A percentile compares a stretch with the other conserved stretches of the same genome.
These are phyloP conservation scores for Thielaviopsis populi DNA, from an alignment of 2,329 filamentous ascomycete genomes.

Conservation along the genomic window DNA sequence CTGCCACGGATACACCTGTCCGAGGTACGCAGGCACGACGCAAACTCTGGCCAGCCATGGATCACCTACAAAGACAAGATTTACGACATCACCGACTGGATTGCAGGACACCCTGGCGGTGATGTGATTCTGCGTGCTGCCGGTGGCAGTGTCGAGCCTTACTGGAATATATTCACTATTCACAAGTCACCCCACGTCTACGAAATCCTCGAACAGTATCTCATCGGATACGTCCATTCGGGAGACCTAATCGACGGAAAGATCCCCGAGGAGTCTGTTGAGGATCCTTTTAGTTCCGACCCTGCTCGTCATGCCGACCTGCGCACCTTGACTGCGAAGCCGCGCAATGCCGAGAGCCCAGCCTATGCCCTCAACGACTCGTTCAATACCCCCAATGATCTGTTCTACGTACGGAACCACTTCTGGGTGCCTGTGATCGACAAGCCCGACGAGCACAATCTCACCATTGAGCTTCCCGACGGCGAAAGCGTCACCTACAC, in stretches of 20 bases:
- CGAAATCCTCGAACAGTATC: conserved; percentile 49
- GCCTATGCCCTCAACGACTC: conserved; percentile 30
- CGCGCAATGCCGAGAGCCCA: conserved; percentile 48
- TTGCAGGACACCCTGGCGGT: conserved; percentile 49
- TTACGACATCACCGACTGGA: conserved; percentile 57
- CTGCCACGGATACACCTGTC: conserved; percentile 36
- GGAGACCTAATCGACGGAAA: conserved; percentile 44
- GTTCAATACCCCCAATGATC: conserved; percentile 39
- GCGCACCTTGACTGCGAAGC: conserved; percentile 37
- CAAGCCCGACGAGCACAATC: conserved; percentile 27
- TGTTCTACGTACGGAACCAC: conserved; percentile 48
- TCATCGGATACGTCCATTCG: conserved; percentile 45
- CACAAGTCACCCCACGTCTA: conserved; percentile 50
- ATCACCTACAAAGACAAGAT: conserved; percentile 48
- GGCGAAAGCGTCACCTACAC: conserved; percentile 39
- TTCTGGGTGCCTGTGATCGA: conserved; percentile 44
- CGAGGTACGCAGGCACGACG: conserved; percentile 39
- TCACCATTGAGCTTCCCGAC: conserved; percentile 42
- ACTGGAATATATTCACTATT: conserved; percentile 57
- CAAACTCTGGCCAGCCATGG: conserved; percentile 42
- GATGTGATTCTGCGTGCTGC: conserved; percentile 53
- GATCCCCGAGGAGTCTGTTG: conserved; percentile 37
- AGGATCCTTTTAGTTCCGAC: conserved; percentile 45
- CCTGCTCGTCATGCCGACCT: conserved; percentile 37
- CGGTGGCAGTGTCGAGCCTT: conserved; percentile 48